Evolutionary conservation across 495 filamentous ascomycete genomes (phyloP), one percentile per base, ranked within the genome.

Genomic region (Rusavskia elegans): DNA sequence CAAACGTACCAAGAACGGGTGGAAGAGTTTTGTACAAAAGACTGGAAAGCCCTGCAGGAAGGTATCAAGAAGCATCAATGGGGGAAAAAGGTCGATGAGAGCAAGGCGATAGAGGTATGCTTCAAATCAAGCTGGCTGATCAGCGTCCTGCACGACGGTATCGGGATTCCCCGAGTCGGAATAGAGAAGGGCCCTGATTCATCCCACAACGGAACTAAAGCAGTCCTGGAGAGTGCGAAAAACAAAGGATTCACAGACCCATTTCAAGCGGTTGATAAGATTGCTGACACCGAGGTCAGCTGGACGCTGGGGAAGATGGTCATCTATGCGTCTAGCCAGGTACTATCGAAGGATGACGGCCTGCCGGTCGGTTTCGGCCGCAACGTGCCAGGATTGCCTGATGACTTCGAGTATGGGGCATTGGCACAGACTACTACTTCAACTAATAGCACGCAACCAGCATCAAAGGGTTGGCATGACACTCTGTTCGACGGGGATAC

Each of bases 111-210:
- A 50, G 85, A 93, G 61, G 84, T 93, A 1, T 99, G 92, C 64
- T 99, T 99, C 74, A 97, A 97, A 65, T 87, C 92, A 1, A 89
- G 86, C 7, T 99, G 93, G 92, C 72, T 99, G 36, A 95, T 96
- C 60, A 97, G 93, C 53, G 78, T 99, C 40, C 71, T 99, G 7
- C 92, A 99, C 61, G 83, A 95, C 55, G 92, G 92, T 5, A 96
- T 99, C 59, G 92, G 92, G 2, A 78, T 99, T 40, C 92, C 92
- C 1, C 77, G 92, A n/a, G 75, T 93, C 11, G 87, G 88, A 0
- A 64, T 96, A 5, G 90, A 97, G 53, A 65, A 77, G 21, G 67
- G 68, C 25, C 54, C 61, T 27, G 64, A 65, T 17, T 51, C 53
- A 17, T 46, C 32, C 36, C 70, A 82, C 57, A 96, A 96, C 58